Conservation (phyloP, 2,329 filamentous ascomycete species). For the Drechslera avenae region DNA sequence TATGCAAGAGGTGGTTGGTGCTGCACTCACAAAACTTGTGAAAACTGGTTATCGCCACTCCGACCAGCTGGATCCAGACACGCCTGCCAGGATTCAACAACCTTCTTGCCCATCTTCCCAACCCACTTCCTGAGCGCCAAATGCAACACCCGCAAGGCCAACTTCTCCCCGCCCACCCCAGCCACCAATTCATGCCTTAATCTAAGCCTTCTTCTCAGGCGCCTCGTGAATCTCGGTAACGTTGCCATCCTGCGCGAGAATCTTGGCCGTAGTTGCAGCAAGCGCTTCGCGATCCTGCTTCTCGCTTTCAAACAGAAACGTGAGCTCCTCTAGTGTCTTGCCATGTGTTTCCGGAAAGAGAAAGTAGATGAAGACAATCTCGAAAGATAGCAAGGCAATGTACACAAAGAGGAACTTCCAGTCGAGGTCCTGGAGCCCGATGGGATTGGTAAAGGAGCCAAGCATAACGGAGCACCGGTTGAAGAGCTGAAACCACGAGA, state of each 20-base stretch:
- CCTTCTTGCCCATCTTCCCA: neutral
- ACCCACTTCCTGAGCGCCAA: slow-evolving; percentile 10
- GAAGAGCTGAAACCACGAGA: slow-evolving; percentile 65
- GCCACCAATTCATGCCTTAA: neutral
- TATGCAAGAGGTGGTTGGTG: neutral
- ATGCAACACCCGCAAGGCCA: slow-evolving; percentile 8
- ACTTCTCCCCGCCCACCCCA: neutral
- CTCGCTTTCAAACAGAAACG: slow-evolving; percentile 42
- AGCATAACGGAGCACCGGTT: slow-evolving; percentile 66
- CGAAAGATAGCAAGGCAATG: slow-evolving; percentile 44
- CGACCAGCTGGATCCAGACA: slow-evolving; percentile 1
- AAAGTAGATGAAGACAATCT: slow-evolving; percentile 45
- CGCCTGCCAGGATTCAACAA: slow-evolving; percentile 1
- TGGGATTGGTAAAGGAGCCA: slow-evolving; percentile 65
- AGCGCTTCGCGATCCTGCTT: slow-evolving; percentile 29
- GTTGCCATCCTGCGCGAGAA: slow-evolving; percentile 19
- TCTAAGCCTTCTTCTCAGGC: slow-evolving; percentile 34
- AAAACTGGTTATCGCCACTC: neutral
- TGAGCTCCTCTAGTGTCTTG: slow-evolving; percentile 42
- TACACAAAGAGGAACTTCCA: slow-evolving; percentile 71
- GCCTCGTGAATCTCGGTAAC: slow-evolving; percentile 31
- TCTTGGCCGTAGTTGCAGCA: slow-evolving; percentile 29
- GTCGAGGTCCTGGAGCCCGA: slow-evolving; percentile 63
- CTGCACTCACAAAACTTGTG: neutral
- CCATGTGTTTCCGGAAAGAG: slow-evolving; percentile 44